These are phyloP conservation scores for Rhizopus stolonifer DNA, from an alignment of 371 early-diverging fungal species.

Conservation along the genomic window DNA sequence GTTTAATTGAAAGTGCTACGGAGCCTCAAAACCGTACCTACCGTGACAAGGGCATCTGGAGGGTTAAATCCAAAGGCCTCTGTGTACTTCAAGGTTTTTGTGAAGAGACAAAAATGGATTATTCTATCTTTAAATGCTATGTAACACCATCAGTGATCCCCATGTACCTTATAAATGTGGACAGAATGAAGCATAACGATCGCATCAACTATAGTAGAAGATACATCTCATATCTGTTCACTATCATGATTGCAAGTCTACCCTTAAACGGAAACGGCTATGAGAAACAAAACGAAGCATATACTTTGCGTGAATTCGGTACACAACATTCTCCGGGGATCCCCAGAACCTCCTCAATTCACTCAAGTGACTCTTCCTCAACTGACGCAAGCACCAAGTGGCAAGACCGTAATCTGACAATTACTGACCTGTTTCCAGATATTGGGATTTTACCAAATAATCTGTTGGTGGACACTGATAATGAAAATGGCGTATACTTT, in stretches of 20 bases:
- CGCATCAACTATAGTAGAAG: constrained; percentile 12
- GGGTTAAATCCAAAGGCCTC: constrained; percentile 43
- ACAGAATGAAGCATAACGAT: constrained; percentile 15
- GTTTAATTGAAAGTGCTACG: constrained; percentile 35
- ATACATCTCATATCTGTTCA: constrained; percentile 13
- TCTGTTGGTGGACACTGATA: constrained; percentile 1
- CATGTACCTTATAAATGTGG: constrained; percentile 14
- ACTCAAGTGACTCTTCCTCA: background rate
- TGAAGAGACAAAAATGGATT: constrained; percentile 6
- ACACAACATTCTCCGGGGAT: background rate
- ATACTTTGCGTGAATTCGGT: background rate
- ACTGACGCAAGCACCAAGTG: background rate
- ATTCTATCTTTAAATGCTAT: background rate
- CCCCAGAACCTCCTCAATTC: background rate
- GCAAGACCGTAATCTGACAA: background rate
- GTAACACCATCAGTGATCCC: background rate
- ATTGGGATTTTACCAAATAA: constrained; percentile 9
- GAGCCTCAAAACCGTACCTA: constrained; percentile 38
- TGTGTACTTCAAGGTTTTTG: constrained; percentile 36
- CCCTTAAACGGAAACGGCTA: constrained; percentile 5
- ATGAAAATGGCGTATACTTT: constrained; percentile 18
- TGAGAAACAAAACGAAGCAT: background rate
- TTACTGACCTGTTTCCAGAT: constrained; percentile 17
- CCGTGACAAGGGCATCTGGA: constrained; percentile 36
- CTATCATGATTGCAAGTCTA: constrained; percentile 25